Base-by-base conservation (phyloP, 2,329 filamentous ascomycete species). In the Claviceps africana region DNA sequence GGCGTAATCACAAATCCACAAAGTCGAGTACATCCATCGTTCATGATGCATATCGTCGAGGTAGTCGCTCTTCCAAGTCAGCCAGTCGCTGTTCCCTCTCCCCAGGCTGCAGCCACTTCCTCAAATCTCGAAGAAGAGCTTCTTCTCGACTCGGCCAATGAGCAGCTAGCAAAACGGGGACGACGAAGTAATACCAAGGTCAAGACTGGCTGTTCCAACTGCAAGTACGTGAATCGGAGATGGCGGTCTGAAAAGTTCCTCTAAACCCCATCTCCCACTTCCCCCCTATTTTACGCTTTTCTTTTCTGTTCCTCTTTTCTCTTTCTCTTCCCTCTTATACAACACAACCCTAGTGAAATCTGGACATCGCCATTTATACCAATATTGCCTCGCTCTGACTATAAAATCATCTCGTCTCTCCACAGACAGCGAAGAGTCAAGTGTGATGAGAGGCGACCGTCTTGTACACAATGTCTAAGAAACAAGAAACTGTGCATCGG, bases 201-300 rank as follows among this genome's bases (percentile, higher is more conserved):
- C 56, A 83, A 82, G 68, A 83, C 80, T 1, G 81, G 81, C 42
- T 84, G 81, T 65, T 73, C 72, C 59, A 82, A 79, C 64, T 85
- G 81, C 81, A 84, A 84, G 81, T 83, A 71, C 64, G 80, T 72
- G 51, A 40, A 25, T 25, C 25, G 25, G 25, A 25, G 3, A 25
- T 5, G 25, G 3, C 25, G 25, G 15, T 28, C 22, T 39, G 47
- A 48, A 25, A 25, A 35, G 4, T 11, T 9, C 33, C 13, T 35
- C 33, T 33, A 9, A n/a, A n/a, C n/a, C n/a, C n/a, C n/a, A n/a
- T n/a, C n/a, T n/a, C n/a, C 11, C 11, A 11, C 15, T 2, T 35
- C 10, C 33, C 15, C 2, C 13, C 31, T 11, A 15, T 35, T 35
- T 35, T 15, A 3, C 13, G 13, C 2, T 15, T 28, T 22, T 7